Base-by-base conservation (phyloP, 2,329 filamentous ascomycete species). In the Neonectria magnoliae region DNA sequence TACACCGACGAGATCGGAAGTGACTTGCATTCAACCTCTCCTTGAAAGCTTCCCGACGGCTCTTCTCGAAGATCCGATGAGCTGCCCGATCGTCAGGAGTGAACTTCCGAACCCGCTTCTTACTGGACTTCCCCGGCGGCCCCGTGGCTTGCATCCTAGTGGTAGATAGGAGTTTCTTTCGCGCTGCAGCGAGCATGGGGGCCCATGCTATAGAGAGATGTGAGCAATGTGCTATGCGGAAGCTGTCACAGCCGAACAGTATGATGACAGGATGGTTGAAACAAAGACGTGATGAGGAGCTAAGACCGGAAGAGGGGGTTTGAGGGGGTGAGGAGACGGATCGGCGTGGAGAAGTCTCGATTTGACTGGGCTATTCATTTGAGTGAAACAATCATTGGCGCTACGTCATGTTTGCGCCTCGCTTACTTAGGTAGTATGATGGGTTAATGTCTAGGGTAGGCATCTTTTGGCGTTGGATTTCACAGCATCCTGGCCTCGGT, bases 11-110 rank as follows among this genome's bases (percentile, higher is more conserved):
- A 22, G n/a, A 41, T n/a, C 31, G 50, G 13, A 38, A 5, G 33
- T 33, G 18, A 73, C 76, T 65, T 31, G 80, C 80, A 45, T 71
- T 76, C 18, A 82, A 61, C 2, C 77, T 72, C 45, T 79, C 76
- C 55, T 79, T 79, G 69, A 81, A 82, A 1, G 79, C 76, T 64
- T 81, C 80, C n/a, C 80, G 75, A 14, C 80, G 77, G 3, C 75
- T 78, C 66, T 77, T 78, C 57, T 82, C 80, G 65, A 82, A 81
- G 7, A 78, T 73, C 1, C 79, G 75, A 64, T 82, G 80, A 5
- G 77, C 76, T 4, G 79, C 79, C 10, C 80, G 79, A 55, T 82
- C 80, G 54, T 81, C 73, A 5, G 78, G 76, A 1, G 80, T 81
- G 66, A 80, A 81, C 67, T 79, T 77, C 11, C 79, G 74, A 18